Conservation (phyloP, 129 eudicot genomes). For the Logfia minima region DNA sequence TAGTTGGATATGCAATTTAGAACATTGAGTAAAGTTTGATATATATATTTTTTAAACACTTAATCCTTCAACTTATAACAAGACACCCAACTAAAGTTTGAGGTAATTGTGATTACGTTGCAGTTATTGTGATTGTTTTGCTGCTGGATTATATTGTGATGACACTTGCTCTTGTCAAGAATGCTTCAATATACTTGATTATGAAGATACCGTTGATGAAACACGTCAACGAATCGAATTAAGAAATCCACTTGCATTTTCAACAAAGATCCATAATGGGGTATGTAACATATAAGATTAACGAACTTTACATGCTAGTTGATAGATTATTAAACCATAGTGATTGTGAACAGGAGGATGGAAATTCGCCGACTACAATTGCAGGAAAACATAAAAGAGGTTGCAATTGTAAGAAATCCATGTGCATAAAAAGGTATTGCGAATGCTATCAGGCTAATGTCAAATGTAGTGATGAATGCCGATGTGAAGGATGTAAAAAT, state of each 20-base stretch:
- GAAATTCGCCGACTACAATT: slow-evolving; percentile 30
- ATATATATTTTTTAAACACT: too few relatives aligned
- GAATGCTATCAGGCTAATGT: slow-evolving; percentile 86
- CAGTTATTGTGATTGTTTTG: slow-evolving; percentile 91
- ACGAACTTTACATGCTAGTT: neutral
- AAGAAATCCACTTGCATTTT: slow-evolving; percentile 75
- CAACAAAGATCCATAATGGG: slow-evolving; percentile 46
- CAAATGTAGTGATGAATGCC: slow-evolving; percentile 77
- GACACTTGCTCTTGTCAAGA: slow-evolving; percentile 72
- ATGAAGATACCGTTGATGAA: slow-evolving; percentile 60
- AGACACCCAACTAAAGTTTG: neutral
- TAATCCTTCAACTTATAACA: neutral
- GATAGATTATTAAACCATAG: neutral
- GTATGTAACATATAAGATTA: slow-evolving; percentile 31
- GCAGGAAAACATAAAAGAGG: slow-evolving; percentile 73
- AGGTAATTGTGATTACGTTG: slow-evolving; percentile 15
- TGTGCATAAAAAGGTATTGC: slow-evolving; percentile 72
- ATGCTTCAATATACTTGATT: slow-evolving; percentile 61
- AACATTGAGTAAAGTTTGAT: too few relatives aligned
- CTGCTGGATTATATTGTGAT: slow-evolving; percentile 64
- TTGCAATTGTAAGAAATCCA: slow-evolving; percentile 87
- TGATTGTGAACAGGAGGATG: slow-evolving; percentile 48
- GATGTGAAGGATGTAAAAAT: slow-evolving; percentile 87
- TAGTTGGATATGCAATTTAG: too few relatives aligned
- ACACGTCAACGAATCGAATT: slow-evolving; percentile 51